Conservation (phyloP, 129 eudicot species). For the Helianthus tuberosus region DNA sequence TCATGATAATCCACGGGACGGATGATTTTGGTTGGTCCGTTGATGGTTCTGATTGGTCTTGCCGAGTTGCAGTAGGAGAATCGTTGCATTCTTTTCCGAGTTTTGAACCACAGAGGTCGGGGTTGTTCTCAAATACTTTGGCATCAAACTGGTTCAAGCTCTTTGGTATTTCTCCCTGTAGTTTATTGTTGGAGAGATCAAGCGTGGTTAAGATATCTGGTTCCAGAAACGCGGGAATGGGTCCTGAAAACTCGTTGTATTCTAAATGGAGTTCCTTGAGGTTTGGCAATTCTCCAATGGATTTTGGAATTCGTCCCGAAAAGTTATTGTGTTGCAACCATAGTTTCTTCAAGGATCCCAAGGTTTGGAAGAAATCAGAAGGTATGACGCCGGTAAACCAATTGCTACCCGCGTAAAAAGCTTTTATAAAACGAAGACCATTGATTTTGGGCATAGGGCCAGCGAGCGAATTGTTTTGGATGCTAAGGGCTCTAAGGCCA, state of each 20-base stretch:
- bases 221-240: conserved; percentile 49
- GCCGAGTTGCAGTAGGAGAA: neutral
- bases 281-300: conserved; percentile 40
- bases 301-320: conserved; percentile 60
- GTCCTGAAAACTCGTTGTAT: conserved; percentile 60
- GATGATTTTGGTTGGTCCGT: neutral
- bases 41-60: neutral
- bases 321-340: conserved; percentile 61
- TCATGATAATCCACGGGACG: conserved; percentile 48
- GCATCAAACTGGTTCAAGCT: conserved; percentile 49
- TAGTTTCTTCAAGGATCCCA: conserved; percentile 63
- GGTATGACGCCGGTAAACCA: conserved; percentile 74
- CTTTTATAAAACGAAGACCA: conserved; percentile 47
- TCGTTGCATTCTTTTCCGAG: conserved; percentile 42
- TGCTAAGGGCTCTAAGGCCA: conserved; percentile 38
- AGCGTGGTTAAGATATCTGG: conserved; percentile 30
- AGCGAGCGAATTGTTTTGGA: conserved; percentile 56
- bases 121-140: conserved; percentile 46
- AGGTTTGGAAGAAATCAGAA: conserved; percentile 39
- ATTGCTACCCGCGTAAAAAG: conserved; percentile 46
- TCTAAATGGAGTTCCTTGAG: conserved; percentile 53
- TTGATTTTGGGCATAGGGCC: conserved; percentile 77
- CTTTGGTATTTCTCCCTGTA: conserved; percentile 69
- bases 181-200: conserved; percentile 56
- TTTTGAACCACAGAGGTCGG: conserved; percentile 51